Evolutionary conservation across 1,284 basidiomycete genomes (phyloP), one percentile per base, ranked within the genome.

Genomic region (Ustilago curta): DNA sequence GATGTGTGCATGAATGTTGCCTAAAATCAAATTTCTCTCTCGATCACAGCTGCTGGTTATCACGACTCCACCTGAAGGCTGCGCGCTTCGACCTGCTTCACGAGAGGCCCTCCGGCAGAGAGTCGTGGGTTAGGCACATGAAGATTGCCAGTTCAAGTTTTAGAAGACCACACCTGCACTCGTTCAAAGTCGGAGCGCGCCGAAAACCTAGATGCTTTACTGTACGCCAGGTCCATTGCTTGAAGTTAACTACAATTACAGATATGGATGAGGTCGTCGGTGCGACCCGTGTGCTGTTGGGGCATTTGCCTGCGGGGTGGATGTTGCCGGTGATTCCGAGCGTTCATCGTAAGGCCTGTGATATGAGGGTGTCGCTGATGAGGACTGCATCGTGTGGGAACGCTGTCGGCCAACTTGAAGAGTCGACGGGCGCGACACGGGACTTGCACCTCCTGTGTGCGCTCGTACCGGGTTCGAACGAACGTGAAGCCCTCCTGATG

Each of bases 261-360:
- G 25, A 18, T 66, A 66, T 2, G 57, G 63, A 44, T 66, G 63
- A 59, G 54, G 63, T 39, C 63, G 37, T 27, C 57, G 61, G 23
- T 57, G 61, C 18, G n/a, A n/a, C 19, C 27, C 29, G 16, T 25
- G 18, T 1, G 27, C 14, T 12, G 53, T n/a, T 4, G 25, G 8
- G 18, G 19, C 45, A 39, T 49, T 37, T 14, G 25, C 31, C n/a
- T 45, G 57, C 3, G 45, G 16, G 14, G 43, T 14, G 44, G 25
- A n/a, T 4, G 32, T 32, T 8, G 25, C 16, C 16, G 59, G 51
- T 27, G 51, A 61, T 23, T 23, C 37, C 5, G 59, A 14, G 8
- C 59, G 59, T 29, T 61, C 43, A 32, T 48, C 7, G n/a, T 29
- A 27, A 2, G 59, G 12, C 3, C 2, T 37, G 42, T 35, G 18